Conservation (phyloP, 2,329 filamentous ascomycete genomes). For the Aaosphaeria arxii region DNA sequence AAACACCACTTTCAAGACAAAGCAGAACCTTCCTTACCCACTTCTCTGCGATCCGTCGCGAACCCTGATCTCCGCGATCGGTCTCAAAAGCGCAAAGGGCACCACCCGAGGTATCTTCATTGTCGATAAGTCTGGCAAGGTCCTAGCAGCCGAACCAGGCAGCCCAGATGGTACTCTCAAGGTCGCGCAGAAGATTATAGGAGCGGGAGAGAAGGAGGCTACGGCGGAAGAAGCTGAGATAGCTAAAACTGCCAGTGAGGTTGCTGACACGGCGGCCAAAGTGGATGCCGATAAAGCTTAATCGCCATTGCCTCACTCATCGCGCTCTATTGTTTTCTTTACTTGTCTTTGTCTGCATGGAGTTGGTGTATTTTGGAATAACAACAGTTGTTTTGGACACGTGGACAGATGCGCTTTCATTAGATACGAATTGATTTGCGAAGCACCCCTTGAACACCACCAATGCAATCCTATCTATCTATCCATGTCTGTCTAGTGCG, state of each 20-base stretch:
- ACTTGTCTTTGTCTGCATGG: too few species aligned
- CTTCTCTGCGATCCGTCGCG: constrained; percentile 79
- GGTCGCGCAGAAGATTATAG: constrained; percentile 67
- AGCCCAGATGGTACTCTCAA: constrained; percentile 75
- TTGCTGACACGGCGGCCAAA: constrained; percentile 45
- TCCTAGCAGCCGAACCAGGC: constrained; percentile 71
- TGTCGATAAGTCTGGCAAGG: constrained; percentile 76
- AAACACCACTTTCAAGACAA: constrained; percentile 89
- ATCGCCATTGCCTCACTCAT: not conserved
- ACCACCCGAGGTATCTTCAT: constrained; percentile 87
- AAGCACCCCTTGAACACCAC: too few species aligned
- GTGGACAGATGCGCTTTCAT: too few species aligned
- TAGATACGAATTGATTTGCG: too few species aligned
- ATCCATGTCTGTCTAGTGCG: too few species aligned
- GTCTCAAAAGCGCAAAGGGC: constrained; percentile 78
- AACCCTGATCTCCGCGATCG: constrained; percentile 78
- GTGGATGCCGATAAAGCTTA: constrained; percentile 21
- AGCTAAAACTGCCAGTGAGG: constrained; percentile 42
- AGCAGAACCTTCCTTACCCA: constrained; percentile 84
- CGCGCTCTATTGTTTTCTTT: not conserved
- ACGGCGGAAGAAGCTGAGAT: constrained; percentile 35
- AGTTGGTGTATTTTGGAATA: too few species aligned
- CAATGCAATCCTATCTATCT: too few species aligned
- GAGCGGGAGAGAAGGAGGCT: constrained; percentile 23
- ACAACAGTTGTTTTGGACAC: too few species aligned